Base-by-base conservation (phyloP, 345 rosid species). In the Garcia nutans region DNA sequence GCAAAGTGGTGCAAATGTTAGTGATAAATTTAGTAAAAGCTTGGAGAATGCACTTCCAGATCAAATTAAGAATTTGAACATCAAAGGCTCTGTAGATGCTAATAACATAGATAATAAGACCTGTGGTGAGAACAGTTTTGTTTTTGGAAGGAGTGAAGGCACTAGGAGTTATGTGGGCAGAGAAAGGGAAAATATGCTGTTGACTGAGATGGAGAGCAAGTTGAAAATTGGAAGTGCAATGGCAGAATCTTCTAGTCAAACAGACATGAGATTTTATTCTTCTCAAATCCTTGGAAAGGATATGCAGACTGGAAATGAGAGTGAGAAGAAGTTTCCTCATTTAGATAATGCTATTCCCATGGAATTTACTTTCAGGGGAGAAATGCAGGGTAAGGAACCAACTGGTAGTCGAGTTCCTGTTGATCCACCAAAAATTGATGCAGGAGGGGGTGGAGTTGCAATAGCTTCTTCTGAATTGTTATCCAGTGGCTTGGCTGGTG, bases 121-220 rank as follows among this genome's bases (percentile, higher is more conserved):
- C 49, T 65, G 70, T 33, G 59, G 52, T n/a, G 80, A 78, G 64
- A 63, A 31, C 64, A 54, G 75, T 44, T 74, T 78, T 75, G 71
- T 44, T n/a, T 78, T 52, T 71, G 81, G 74, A 41, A 69, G 78
- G 41, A 62, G 74, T 54, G 80, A 81, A 80, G 74, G 55, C 33
- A n/a, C 76, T 63, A 22, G 41, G 41, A 65, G 71, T 70, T 67
- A 75, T 15, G 59, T 67, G 56, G 82, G 78, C 75, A 87, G 83
- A 74, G 85, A 85, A 78, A 83, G 79, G 57, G 89, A 87, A 60
- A 81, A 68, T 72, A 67, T 77, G 33, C 74, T 89, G 49, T 84
- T 82, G 41, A 82, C 82, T 75, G 93, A 87, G 75, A 78, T 92
- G 88, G 84, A 80, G 73, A 71, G 80, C 76, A 93, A 96, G 80